Evolutionary conservation across 2,329 filamentous ascomycete genomes (phyloP), one percentile per base, ranked within the genome.

Genomic region (Lasiodiplodia sp.): DNA sequence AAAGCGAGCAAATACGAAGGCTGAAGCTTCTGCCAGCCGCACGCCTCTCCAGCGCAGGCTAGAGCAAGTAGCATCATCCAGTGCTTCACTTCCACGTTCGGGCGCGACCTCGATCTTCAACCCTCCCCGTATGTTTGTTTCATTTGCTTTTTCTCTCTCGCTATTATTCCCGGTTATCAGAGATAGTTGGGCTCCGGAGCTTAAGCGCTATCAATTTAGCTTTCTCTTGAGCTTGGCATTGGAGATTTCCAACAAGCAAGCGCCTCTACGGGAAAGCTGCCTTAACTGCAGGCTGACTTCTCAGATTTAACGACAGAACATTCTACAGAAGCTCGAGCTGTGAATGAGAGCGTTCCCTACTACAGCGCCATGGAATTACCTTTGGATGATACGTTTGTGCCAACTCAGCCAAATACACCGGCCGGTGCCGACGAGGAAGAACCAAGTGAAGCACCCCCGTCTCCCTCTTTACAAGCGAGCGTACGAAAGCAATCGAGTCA

Each of bases 381-480:
- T 18, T 5, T 25, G 1, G 58, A 53, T 4, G 4, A 3, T 8
- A 8, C 18, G 16, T 31, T 53, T 10, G 56, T 12, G 1, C 10
- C 51, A 1, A 53, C 57, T 2, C 56, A 67, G 6, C 64, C 64
- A 6, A 12, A 56, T 10, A 60, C 66, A 1, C 53, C 65, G 2
- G 40, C 25, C 5, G 23, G 11, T n/a, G 31, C 1, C 2, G 60
- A 64, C 0, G 62, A 62, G 11, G 56, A 67, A 7, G 55, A 53
- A 18, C 21, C 2, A 11, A 21, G 7, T 18, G 10, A 12, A 7
- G 18, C 56, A 1, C 66, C 66, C 2, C 66, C 21, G 23, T 67
- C 66, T 14, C 66, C 66, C 1, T 60, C 55, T 4, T 10, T 62
- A 12, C 28, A 21, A 21, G 66, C 66, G 11, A 62, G 66, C 14